These are phyloP conservation scores for Miscanthus lutarioriparius DNA, from an alignment of 176 grass and related monocot genomes.

Conservation along the genomic window DNA sequence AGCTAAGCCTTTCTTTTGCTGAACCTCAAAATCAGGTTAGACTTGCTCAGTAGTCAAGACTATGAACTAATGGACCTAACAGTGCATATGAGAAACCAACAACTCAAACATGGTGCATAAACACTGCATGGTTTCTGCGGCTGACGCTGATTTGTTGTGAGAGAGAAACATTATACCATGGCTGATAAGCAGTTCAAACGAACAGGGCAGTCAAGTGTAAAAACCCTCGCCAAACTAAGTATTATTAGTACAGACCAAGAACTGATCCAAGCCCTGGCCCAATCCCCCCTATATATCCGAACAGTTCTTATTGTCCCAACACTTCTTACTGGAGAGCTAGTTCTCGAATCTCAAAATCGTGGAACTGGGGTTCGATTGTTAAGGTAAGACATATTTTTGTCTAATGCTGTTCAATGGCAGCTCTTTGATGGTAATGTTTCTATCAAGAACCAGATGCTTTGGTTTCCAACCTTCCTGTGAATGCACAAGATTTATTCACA, in stretches of 20 bases:
- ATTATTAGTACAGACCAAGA: neutral
- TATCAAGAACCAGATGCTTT: neutral
- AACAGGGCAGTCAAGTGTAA: constrained; percentile 1
- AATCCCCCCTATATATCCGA: neutral
- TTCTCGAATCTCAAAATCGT: neutral
- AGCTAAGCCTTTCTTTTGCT: neutral
- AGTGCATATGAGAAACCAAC: constrained; percentile 19
- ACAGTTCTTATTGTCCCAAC: neutral
- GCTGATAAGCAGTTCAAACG: no score
- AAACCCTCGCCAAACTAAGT: neutral
- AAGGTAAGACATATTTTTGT: neutral
- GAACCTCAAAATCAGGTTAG: neutral
- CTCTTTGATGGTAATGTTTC: neutral
- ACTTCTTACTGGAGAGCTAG: neutral
- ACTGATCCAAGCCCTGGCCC: neutral
- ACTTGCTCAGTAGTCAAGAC: neutral
- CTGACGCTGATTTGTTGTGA: no score
- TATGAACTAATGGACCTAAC: neutral
- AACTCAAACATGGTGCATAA: neutral
- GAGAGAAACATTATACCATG: no score
- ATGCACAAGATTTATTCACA: neutral
- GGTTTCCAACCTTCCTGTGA: neutral
- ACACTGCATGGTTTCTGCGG: no score
- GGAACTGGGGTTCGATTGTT: neutral
- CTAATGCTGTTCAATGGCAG: neutral